Evolutionary conservation across 2,329 filamentous ascomycete genomes (phyloP).

Genomic region (Calycina herbarum): DNA sequence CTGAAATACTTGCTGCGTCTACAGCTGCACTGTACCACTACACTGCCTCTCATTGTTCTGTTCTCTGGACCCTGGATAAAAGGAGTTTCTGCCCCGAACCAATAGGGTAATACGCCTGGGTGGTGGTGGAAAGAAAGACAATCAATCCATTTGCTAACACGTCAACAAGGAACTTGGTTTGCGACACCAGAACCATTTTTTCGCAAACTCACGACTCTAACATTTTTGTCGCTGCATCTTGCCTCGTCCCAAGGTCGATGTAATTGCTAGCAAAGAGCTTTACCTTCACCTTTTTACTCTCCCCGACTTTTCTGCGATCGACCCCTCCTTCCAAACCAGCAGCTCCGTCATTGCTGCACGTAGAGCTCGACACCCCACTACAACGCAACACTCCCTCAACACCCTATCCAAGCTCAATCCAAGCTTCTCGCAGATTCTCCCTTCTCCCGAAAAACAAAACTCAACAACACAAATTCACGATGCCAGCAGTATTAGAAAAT

Average conservation of each 20-base stretch:
- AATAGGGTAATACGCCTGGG: neutral
- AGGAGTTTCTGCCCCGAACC: neutral
- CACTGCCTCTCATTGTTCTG: neutral
- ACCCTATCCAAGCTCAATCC: neutral
- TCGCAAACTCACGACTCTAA: too few relatives aligned
- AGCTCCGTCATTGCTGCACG: constrained; percentile 1
- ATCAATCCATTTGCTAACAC: neutral
- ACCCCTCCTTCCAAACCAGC: neutral
- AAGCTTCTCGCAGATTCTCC: neutral
- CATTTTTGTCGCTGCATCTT: neutral
- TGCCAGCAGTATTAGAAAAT: constrained; percentile 32
- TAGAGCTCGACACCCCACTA: neutral
- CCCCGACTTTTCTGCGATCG: neutral
- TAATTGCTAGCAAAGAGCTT: neutral
- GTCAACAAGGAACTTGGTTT: neutral
- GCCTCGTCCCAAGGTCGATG: neutral
- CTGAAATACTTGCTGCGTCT: neutral
- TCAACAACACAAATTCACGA: constrained; percentile 14
- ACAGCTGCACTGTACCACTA: too few relatives aligned
- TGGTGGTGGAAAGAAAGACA: neutral
- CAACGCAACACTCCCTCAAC: neutral
- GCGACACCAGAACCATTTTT: too few relatives aligned
- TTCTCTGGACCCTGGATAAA: neutral
- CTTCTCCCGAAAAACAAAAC: neutral
- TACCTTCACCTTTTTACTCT: neutral